Conservation (phyloP, 2,329 filamentous ascomycete genomes). For the Trichoderma afroharzianum region DNA sequence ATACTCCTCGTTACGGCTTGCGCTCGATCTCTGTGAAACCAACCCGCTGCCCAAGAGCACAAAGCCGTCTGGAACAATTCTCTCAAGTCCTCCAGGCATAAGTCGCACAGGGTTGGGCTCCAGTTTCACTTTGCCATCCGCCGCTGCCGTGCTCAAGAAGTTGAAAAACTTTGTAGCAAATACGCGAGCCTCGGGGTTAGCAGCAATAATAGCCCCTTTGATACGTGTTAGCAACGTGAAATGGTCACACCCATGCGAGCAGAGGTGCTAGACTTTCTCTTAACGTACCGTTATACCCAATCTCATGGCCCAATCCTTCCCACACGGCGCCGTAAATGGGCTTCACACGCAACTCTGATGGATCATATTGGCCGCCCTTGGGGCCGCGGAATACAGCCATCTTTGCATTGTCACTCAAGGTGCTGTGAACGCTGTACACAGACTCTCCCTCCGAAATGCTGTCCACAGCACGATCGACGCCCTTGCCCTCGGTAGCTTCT, state of each 20-base stretch:
- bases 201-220: slow-evolving; percentile 15
- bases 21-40: slow-evolving; percentile 25
- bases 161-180: slow-evolving; percentile 37
- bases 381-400: slow-evolving; percentile 26
- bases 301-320: slow-evolving; percentile 39
- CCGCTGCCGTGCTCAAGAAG: slow-evolving; percentile 28
- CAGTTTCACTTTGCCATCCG: slow-evolving; percentile 12
- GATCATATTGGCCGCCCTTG: slow-evolving; percentile 25
- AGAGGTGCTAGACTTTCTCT: background rate
- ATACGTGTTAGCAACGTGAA: background rate
- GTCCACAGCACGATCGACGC: slow-evolving; percentile 37
- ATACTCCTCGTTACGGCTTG: slow-evolving; percentile 24
- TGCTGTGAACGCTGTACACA: slow-evolving; percentile 30
- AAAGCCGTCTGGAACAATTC: slow-evolving; percentile 28
- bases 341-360: slow-evolving; percentile 26
- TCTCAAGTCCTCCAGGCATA: slow-evolving; percentile 32
- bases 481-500: slow-evolving; percentile 22
- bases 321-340: slow-evolving; percentile 40
- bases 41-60: slow-evolving; percentile 23
- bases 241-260: background rate
- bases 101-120: slow-evolving; percentile 30
- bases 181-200: slow-evolving; percentile 23
- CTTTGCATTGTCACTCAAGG: slow-evolving; percentile 26
- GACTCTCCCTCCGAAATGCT: slow-evolving; percentile 39
- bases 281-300: slow-evolving; percentile 35